Conservation (phyloP, 2,329 filamentous ascomycete species). For the Beauveria scarabaeidicola region DNA sequence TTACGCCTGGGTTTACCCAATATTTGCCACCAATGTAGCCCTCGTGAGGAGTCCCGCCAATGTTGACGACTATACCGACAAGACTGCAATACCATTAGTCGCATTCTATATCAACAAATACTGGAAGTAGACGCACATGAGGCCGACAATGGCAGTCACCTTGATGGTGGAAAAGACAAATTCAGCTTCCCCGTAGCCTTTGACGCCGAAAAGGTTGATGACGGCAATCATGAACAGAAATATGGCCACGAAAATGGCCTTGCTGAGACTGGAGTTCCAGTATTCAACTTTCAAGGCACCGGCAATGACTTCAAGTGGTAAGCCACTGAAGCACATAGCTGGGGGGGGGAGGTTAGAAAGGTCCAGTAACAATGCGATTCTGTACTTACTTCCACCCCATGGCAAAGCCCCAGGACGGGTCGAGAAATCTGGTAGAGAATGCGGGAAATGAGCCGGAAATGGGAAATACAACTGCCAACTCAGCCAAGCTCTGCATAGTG, state of each 20-base stretch:
- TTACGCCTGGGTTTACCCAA: constrained; percentile 38
- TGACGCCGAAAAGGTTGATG: constrained; percentile 43
- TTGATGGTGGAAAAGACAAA: constrained; percentile 45
- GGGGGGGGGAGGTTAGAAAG: background rate
- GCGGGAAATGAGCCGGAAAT: constrained; percentile 53
- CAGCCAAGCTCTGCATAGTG: constrained; percentile 33
- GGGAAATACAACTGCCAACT: constrained; percentile 49
- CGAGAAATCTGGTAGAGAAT: constrained; percentile 50
- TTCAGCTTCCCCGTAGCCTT: constrained; percentile 43
- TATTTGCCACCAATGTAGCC: constrained; percentile 33
- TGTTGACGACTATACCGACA: constrained; percentile 44
- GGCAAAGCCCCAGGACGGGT: constrained; percentile 48
- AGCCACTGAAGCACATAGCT: constrained; percentile 33
- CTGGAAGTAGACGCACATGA: constrained; percentile 32
- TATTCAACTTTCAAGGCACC: constrained; percentile 42
- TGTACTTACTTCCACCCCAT: constrained; percentile 42
- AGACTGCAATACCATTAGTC: constrained; percentile 19
- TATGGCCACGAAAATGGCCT: constrained; percentile 42
- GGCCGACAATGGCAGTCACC: constrained; percentile 45
- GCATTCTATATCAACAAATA: too few relatives aligned
- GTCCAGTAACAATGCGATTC: background rate
- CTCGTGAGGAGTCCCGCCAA: constrained; percentile 42
- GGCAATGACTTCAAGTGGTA: constrained; percentile 39
- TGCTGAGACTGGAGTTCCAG: constrained; percentile 37
- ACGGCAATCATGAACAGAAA: constrained; percentile 38